Conservation (phyloP, 495 filamentous ascomycete genomes). For the Parathielavia hyrcaniae region DNA sequence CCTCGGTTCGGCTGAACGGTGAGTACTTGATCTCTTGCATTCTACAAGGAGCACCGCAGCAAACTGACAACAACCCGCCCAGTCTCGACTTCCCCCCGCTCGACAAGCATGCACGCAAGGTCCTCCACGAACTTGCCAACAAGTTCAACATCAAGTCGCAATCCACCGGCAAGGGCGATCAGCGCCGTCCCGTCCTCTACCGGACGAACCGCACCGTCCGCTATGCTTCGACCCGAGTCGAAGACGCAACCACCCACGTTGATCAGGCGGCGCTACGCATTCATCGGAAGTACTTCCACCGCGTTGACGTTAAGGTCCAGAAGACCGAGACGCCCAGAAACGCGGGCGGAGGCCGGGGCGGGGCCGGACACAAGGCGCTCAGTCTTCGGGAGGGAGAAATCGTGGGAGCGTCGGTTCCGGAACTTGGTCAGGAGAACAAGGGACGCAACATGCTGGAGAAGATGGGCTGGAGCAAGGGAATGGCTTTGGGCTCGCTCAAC, state of each 20-base stretch:
- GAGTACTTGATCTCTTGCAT: slow-evolving; percentile 22
- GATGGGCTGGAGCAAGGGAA: slow-evolving; percentile 94
- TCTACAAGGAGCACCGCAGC: neutral
- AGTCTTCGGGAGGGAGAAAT: slow-evolving; percentile 80
- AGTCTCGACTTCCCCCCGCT: slow-evolving; percentile 81
- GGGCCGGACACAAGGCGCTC: slow-evolving; percentile 34
- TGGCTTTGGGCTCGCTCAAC: slow-evolving; percentile 70
- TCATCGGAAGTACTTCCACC: slow-evolving; percentile 45
- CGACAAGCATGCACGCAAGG: slow-evolving; percentile 65
- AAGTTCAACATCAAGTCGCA: slow-evolving; percentile 72
- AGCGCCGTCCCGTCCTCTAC: slow-evolving; percentile 69
- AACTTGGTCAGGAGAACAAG: slow-evolving; percentile 75
- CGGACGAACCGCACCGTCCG: slow-evolving; percentile 59
- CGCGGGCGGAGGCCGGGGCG: slow-evolving; percentile 20
- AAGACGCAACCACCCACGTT: slow-evolving; percentile 32
- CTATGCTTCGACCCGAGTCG: slow-evolving; percentile 45
- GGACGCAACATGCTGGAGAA: slow-evolving; percentile 89
- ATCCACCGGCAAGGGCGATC: slow-evolving; percentile 66
- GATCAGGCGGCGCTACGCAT: slow-evolving; percentile 37
- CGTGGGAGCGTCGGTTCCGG: slow-evolving; percentile 76
- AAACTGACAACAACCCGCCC: slow-evolving; percentile 16
- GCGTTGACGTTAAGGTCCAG: slow-evolving; percentile 39
- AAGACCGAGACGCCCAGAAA: slow-evolving; percentile 16
- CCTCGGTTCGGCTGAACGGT: slow-evolving; percentile 57
- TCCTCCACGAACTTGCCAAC: slow-evolving; percentile 68